phyloP scores from a whole-genome alignment of 108 stramenopile genomes.

The Mediolabrus comicus region DNA sequence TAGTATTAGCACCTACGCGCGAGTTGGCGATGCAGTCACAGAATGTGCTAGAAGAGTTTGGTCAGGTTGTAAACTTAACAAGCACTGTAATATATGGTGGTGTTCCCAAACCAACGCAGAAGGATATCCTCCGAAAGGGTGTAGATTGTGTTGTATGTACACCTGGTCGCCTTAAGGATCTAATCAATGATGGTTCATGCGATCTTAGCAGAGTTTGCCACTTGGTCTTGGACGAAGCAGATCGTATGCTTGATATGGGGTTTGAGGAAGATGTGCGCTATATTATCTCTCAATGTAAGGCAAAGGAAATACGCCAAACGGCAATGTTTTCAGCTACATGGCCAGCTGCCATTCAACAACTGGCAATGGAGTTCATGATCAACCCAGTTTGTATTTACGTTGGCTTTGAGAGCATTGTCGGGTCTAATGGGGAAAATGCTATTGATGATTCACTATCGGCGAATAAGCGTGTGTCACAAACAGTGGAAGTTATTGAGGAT shows the following conservation, averaged over 20 bases:
- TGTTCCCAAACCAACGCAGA: conserved; percentile 91
- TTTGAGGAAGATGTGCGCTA: conserved; percentile 78
- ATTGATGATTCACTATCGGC: conserved; percentile 90
- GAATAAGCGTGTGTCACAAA: conserved; percentile 93
- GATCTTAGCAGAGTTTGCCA: conserved; percentile 76
- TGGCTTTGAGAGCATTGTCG: conserved; percentile 82
- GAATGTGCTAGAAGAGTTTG: conserved; percentile 90
- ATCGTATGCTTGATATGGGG: conserved; percentile 72
- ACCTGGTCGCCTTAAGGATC: conserved; percentile 95
- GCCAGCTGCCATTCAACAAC: conserved; percentile 91
- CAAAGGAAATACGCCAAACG: conserved; percentile 81
- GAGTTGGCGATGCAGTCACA: conserved; percentile 98
- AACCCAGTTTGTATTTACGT: conserved; percentile 87
- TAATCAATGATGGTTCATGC: conserved; percentile 85
- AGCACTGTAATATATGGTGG: conserved; percentile 95
- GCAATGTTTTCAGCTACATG: conserved; percentile 99
- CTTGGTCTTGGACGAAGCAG: conserved; percentile 97
- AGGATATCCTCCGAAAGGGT: conserved; percentile 62
- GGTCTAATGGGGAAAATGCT: conserved; percentile 69
- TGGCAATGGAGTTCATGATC: conserved; percentile 88
- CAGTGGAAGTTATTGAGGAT: conserved; percentile 94
- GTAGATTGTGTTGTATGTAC: conserved; percentile 95
- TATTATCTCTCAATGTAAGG: conserved; percentile 70
- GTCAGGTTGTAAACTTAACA: conserved; percentile 65
- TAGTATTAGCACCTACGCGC: conserved; percentile 96